Evolutionary conservation across 106 monocot genomes (phyloP).

Genomic region (Allium sativum): DNA sequence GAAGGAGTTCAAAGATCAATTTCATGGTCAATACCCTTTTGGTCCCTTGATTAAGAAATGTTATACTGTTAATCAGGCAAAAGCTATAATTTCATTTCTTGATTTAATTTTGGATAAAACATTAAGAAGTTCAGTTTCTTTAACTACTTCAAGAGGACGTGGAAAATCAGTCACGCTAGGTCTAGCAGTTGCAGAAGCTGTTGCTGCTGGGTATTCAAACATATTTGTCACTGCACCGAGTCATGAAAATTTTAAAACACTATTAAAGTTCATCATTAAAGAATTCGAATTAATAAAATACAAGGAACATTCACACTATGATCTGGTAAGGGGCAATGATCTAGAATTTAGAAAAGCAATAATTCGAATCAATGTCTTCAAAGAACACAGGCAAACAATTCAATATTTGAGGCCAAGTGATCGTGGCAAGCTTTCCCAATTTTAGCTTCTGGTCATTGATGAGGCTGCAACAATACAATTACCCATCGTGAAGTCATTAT

Average conservation of each 20-base stretch:
- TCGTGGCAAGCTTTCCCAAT: conserved; percentile 87
- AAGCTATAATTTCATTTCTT: conserved; percentile 75
- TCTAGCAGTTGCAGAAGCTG: conserved; percentile 88
- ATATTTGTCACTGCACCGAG: conserved; percentile 95
- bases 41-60: conserved; percentile 84
- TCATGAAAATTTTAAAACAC: conserved; percentile 89
- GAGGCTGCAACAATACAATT: conserved; percentile 98
- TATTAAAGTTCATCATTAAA: conserved; percentile 89
- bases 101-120: conserved; percentile 83
- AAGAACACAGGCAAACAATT: conserved; percentile 91
- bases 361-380: conserved; percentile 77
- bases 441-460: conserved; percentile 97
- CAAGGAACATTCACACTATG: conserved; percentile 96
- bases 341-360: conserved; percentile 72
- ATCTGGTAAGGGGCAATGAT: conserved; percentile 66
- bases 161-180: conserved; percentile 98
- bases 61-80: conserved; percentile 96
- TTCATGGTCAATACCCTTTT: conserved; percentile 70
- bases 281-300: conserved; percentile 76
- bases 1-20: conserved; percentile 75
- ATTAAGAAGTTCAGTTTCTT: conserved; percentile 71
- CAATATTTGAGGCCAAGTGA: conserved; percentile 84
- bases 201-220: conserved; percentile 98
- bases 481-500: conserved; percentile 84
- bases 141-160: conserved; percentile 87